Evolutionary conservation across 352 stramenopile species (phyloP).

Genomic region (Chrysophaeum taylorii): DNA sequence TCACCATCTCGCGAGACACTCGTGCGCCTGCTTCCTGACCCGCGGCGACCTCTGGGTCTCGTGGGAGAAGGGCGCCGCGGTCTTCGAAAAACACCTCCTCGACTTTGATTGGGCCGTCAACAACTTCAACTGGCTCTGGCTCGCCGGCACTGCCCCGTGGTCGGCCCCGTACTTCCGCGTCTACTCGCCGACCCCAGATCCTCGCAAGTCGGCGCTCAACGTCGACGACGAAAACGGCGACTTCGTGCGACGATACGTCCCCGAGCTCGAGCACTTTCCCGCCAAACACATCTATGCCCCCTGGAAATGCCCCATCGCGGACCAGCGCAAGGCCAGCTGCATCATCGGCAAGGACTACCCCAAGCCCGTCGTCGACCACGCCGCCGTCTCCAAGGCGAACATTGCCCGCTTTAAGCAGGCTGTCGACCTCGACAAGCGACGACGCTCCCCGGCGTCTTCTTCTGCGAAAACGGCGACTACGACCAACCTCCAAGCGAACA

Average conservation of each 20-base stretch:
- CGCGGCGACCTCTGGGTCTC: slow-evolving; percentile 88
- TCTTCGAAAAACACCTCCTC: slow-evolving; percentile 79
- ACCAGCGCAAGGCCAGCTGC: slow-evolving; percentile 66
- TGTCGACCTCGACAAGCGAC: slow-evolving; percentile 59
- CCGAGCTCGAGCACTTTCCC: slow-evolving; percentile 72
- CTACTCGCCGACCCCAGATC: slow-evolving; percentile 66
- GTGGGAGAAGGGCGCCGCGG: slow-evolving; percentile 79
- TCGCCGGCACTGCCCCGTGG: slow-evolving; percentile 75
- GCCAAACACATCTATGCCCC: slow-evolving; percentile 94
- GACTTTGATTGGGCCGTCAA: slow-evolving; percentile 95
- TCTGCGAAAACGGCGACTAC: too few species aligned
- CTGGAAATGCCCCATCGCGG: slow-evolving; percentile 79
- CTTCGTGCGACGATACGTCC: slow-evolving; percentile 83
- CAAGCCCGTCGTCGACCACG: slow-evolving; percentile 83
- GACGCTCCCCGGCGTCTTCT: too few species aligned
- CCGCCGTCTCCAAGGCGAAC: slow-evolving; percentile 73
- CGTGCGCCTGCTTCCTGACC: slow-evolving; percentile 94
- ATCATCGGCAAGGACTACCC: slow-evolving; percentile 84
- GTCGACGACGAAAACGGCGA: slow-evolving; percentile 35
- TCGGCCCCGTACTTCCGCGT: slow-evolving; percentile 96
- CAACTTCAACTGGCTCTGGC: slow-evolving; percentile 93
- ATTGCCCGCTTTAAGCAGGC: slow-evolving; percentile 72
- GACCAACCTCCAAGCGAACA: too few species aligned
- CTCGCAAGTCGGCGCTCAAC: slow-evolving; percentile 16
- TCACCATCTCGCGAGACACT: slow-evolving; percentile 76